Percentiles rank a stretch among this genome's conserved stretches.
Conservation (phyloP, 345 rosid genomes). For the Salix udensis region DNA sequence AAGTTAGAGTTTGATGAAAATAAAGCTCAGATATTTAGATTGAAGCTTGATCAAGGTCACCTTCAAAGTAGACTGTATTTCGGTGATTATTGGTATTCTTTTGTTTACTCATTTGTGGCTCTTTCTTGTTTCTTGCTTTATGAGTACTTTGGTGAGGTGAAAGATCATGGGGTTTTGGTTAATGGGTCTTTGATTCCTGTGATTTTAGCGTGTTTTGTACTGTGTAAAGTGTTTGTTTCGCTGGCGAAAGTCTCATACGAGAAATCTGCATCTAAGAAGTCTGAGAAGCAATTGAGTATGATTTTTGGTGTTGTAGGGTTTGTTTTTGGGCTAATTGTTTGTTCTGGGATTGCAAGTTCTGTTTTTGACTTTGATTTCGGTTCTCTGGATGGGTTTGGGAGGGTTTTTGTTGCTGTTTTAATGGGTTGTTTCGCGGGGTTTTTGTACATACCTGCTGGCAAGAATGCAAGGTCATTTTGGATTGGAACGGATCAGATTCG, state of each 20-base stretch:
- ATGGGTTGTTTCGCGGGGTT: constrained; percentile 64
- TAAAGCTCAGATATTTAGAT: constrained; percentile 89
- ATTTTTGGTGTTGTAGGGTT: constrained; percentile 57
- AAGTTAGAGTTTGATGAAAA: constrained; percentile 79
- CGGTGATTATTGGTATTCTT: constrained; percentile 49
- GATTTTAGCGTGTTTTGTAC: constrained; percentile 40
- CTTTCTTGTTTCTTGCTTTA: constrained; percentile 50
- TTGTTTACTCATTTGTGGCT: constrained; percentile 40
- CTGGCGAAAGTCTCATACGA: constrained; percentile 60
- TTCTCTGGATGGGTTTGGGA: constrained; percentile 50
- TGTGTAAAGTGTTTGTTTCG: constrained; percentile 45
- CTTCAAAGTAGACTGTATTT: constrained; percentile 66
- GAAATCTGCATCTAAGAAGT: constrained; percentile 81
- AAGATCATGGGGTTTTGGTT: constrained; percentile 40
- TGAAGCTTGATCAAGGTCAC: constrained; percentile 77
- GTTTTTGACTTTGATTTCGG: constrained; percentile 63
- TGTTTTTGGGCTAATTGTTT: constrained; percentile 45
- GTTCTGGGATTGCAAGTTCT: constrained; percentile 38
- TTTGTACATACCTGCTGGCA: constrained; percentile 69
- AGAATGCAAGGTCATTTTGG: constrained; percentile 83
- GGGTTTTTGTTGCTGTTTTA: constrained; percentile 37
- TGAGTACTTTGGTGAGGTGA: constrained; percentile 29
- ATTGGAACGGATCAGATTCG: constrained; percentile 87
- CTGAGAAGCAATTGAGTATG: constrained; percentile 62
- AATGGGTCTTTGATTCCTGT: constrained; percentile 59